These are phyloP conservation scores for Pseudocercospora vitis DNA, from an alignment of 2,329 filamentous ascomycete genomes.

Conservation along the genomic window DNA sequence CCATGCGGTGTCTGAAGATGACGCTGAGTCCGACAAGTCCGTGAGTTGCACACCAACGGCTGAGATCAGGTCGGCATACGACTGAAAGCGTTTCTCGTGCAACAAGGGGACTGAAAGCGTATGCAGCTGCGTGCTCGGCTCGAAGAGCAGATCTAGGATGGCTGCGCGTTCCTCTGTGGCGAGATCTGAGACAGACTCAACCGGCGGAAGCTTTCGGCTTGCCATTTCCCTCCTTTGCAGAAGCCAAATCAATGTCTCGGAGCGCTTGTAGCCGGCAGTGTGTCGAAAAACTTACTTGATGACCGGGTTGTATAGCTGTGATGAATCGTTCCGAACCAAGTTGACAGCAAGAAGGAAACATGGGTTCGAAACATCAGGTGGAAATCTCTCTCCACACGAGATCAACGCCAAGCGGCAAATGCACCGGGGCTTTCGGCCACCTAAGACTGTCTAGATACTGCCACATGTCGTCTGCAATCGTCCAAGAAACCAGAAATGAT, in stretches of 20 bases:
- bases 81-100: slow-evolving; percentile 58
- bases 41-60: slow-evolving; percentile 64
- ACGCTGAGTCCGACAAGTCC: slow-evolving; percentile 55
- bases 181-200: slow-evolving; percentile 57
- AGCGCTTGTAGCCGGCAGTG: neutral
- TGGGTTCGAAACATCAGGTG: neutral
- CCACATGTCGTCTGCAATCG: too few relatives aligned
- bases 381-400: neutral
- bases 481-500: too few relatives aligned
- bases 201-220: slow-evolving; percentile 54
- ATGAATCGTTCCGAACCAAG: neutral
- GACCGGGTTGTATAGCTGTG: neutral
- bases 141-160: slow-evolving; percentile 78
- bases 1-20: slow-evolving; percentile 53
- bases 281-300: neutral
- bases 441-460: too few relatives aligned
- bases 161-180: slow-evolving; percentile 55
- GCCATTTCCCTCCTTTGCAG: slow-evolving; percentile 12
- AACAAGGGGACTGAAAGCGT: slow-evolving; percentile 68
- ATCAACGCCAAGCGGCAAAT: neutral
- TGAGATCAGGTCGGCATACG: slow-evolving; percentile 69
- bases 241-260: slow-evolving; percentile 4
- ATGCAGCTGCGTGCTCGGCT: slow-evolving; percentile 75
- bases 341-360: neutral
- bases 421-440: neutral